Conservation (phyloP, 2,329 filamentous ascomycete species). For the Claviceps sp. region DNA sequence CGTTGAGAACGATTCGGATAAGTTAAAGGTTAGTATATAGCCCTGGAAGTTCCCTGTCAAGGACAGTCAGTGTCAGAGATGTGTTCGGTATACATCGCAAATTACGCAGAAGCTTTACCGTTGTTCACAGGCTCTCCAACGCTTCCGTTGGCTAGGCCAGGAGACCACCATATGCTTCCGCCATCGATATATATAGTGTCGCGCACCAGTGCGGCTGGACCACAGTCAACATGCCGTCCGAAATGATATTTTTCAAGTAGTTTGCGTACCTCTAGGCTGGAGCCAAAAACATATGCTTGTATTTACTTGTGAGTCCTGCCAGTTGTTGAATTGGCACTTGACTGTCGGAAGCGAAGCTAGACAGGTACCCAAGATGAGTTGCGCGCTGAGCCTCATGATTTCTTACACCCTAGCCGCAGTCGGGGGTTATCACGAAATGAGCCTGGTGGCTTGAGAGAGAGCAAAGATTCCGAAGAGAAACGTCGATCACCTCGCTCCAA, state of each 20-base stretch:
- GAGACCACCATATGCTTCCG: conserved; percentile 40
- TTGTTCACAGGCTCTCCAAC: conserved; percentile 17
- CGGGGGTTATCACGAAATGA: background rate
- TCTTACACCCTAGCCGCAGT: background rate
- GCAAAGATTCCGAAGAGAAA: background rate
- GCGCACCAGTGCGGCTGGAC: conserved; percentile 39
- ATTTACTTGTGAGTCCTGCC: conserved; percentile 39
- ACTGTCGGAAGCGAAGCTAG: conserved; percentile 7
- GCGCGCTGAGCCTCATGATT: conserved; percentile 10
- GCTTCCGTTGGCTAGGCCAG: conserved; percentile 32
- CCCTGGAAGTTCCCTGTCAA: conserved; percentile 37
- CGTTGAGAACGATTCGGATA: conserved; percentile 41
- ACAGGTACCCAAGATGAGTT: conserved; percentile 8
- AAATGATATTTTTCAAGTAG: background rate
- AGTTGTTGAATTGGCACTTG: conserved; percentile 30
- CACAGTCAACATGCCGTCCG: background rate
- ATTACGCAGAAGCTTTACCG: conserved; percentile 20
- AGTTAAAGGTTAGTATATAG: conserved; percentile 42
- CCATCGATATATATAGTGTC: conserved; percentile 56
- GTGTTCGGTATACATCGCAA: no score
- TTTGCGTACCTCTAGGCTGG: conserved; percentile 25
- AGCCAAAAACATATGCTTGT: conserved; percentile 47
- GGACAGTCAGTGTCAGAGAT: conserved; percentile 2
- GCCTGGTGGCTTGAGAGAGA: background rate
- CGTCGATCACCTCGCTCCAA: background rate